These are phyloP conservation scores for Verticillium klebahnii DNA, from an alignment of 2,329 filamentous ascomycete genomes.

Conservation along the genomic window DNA sequence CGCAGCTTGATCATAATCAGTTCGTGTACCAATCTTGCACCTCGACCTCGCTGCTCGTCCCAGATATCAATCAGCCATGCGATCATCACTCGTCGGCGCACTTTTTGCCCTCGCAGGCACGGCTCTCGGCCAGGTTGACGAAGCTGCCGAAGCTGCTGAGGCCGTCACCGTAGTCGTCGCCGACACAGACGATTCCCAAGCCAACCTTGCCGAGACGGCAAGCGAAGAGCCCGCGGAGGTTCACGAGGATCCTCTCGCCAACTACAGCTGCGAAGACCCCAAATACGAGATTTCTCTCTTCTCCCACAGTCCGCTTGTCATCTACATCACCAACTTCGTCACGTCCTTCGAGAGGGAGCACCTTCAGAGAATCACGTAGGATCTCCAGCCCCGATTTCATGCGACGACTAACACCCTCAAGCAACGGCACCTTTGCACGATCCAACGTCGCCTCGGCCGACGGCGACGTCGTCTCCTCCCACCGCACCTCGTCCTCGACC, in stretches of 20 bases:
- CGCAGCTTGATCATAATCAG: neutral
- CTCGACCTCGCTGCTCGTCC: neutral
- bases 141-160: neutral
- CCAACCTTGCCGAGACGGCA: neutral
- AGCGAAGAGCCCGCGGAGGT: neutral
- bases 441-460: constrained; percentile 28
- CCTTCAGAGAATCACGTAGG: constrained; percentile 28
- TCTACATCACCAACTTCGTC: constrained; percentile 33
- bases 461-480: constrained; percentile 20
- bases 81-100: neutral
- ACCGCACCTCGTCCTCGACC: constrained; percentile 32
- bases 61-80: neutral
- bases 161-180: neutral
- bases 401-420: constrained; percentile 7
- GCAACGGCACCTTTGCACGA: constrained; percentile 29
- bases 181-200: neutral
- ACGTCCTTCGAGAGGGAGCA: constrained; percentile 28
- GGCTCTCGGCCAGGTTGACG: neutral
- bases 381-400: neutral
- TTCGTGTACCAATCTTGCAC: neutral
- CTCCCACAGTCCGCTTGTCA: constrained; percentile 31
- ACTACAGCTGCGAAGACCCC: constrained; percentile 23
- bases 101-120: neutral
- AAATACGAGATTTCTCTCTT: constrained; percentile 25
- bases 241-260: constrained; percentile 3